A percentile compares a stretch with the other conserved stretches of the same genome.
Conservation (phyloP, 2,329 filamentous ascomycete genomes). For the Paecilomyces fulvus region DNA sequence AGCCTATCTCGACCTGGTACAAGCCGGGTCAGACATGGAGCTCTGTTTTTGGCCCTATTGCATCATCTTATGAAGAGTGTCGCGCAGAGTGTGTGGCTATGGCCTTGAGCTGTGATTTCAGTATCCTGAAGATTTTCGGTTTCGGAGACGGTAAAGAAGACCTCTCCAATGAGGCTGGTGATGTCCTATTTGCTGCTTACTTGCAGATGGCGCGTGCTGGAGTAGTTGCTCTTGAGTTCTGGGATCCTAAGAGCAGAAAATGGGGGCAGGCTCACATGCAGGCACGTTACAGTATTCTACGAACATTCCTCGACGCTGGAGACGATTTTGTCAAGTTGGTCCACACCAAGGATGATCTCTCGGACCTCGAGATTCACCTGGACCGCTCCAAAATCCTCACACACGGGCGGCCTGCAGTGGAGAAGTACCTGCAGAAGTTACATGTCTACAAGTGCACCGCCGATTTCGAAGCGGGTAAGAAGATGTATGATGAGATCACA, state of each 20-base stretch:
- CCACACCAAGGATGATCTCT: slow-evolving; percentile 64
- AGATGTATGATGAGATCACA: slow-evolving; percentile 78
- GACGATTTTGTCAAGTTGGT: slow-evolving; percentile 77
- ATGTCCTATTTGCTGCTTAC: slow-evolving; percentile 82
- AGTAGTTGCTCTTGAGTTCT: slow-evolving; percentile 80
- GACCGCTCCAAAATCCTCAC: slow-evolving; percentile 82
- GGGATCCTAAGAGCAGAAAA: slow-evolving; percentile 82
- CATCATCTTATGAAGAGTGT: slow-evolving; percentile 88
- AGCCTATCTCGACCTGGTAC: slow-evolving; percentile 79
- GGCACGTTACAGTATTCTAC: slow-evolving; percentile 78
- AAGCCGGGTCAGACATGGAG: slow-evolving; percentile 94
- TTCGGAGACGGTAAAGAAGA: slow-evolving; percentile 70
- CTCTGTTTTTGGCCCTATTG: slow-evolving; percentile 79
- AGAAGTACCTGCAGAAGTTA: slow-evolving; percentile 79
- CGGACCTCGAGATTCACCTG: slow-evolving; percentile 71
- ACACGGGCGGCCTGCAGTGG: slow-evolving; percentile 73
- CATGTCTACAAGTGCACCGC: slow-evolving; percentile 90
- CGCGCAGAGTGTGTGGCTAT: slow-evolving; percentile 91
- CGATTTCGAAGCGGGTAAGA: slow-evolving; percentile 67
- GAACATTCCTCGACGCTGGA: slow-evolving; percentile 70
- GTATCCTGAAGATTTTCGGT: slow-evolving; percentile 82
- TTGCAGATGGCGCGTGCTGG: slow-evolving; percentile 93
- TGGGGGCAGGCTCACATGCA: slow-evolving; percentile 93
- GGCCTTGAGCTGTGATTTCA: slow-evolving; percentile 80
- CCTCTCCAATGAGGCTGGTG: slow-evolving; percentile 68